A percentile compares a stretch with the other conserved stretches of the same genome.
These are phyloP conservation scores for Warburgia ugandensis DNA, from an alignment of 164 flowering plant genomes.

Conservation along the genomic window DNA sequence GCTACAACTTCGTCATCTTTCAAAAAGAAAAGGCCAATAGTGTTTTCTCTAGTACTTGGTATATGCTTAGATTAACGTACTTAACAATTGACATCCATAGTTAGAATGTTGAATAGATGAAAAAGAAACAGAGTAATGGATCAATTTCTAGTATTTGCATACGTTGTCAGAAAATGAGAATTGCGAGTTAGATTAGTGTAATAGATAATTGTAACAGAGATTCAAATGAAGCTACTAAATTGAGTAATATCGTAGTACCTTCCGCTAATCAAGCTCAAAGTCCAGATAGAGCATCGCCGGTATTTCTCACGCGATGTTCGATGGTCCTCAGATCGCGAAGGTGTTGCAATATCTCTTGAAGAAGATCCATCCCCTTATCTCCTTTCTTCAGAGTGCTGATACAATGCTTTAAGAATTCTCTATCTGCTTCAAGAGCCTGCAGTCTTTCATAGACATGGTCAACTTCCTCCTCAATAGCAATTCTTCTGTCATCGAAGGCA, in stretches of 20 bases:
- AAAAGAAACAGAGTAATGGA: no score
- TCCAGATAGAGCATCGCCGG: conserved; percentile 29
- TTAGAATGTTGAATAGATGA: no score
- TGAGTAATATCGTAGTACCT: neutral
- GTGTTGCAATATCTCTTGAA: conserved; percentile 81
- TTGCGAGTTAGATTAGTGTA: neutral
- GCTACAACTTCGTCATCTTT: neutral
- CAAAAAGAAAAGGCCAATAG: neutral
- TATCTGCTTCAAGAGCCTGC: conserved; percentile 83
- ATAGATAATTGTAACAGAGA: neutral
- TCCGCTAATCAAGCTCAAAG: neutral
- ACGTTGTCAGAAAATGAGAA: no score
- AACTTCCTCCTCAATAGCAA: conserved; percentile 65
- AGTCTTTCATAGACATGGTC: conserved; percentile 81
- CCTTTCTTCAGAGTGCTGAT: conserved; percentile 79
- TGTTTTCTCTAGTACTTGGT: neutral
- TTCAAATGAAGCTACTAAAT: neutral
- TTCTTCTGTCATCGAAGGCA: conserved; percentile 30
- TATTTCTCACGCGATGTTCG: conserved; percentile 59
- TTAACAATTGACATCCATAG: neutral
- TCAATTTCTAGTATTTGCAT: no score
- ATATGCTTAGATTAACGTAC: neutral
- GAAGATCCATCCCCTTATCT: conserved; percentile 78
- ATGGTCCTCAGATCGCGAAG: conserved; percentile 66
- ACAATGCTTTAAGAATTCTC: conserved; percentile 79